Base-by-base conservation (phyloP, 306 rosid species). In the Fragaria iinumae region DNA sequence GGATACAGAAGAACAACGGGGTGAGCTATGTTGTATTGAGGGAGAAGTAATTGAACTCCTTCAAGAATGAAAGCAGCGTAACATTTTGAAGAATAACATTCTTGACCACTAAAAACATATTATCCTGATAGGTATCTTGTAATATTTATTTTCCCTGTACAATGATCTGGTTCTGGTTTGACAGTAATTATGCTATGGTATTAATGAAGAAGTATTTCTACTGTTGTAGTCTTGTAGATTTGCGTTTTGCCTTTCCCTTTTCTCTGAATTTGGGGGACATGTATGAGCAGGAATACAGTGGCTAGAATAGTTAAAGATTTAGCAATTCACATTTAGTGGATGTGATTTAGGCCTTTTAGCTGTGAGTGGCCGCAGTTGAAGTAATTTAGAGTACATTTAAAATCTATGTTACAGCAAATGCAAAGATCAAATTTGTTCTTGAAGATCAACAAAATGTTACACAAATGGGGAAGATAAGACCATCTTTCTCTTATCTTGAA, bases 1-100 rank as follows among this genome's bases (percentile, higher is more conserved):
- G 86, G 90, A 94, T 94, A 81, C 95, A 92, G 84, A 92, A 88
- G 85, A 87, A 88, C 8, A 89, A 86, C 11, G 93, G 93, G 20
- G 74, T 96, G 66, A 90, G 81, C 80, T 92, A 60, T 67, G 93
- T 94, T 63, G 93, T 92, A 49, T 76, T 94, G 92, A 89, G 95
- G 82, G 87, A 80, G 2, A 86, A 57, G 78, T 86, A 82, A 89
- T 50, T 55, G 75, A 36, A 50, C 27, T 8, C 27, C 10, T 38
- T 66, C 7, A 9, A 66, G 25, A 66, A 32, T 16, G 21, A 14
- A 32, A 34, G 39, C 27, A 34, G 68, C 48, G 20, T 16, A 36
- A 18, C 2, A 1, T 65, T 7, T 10, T 8, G 23, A 65, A 4
- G 45, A 36, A 65, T 36, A 0, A 64, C 34, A 0, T 32, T 32